Evolutionary conservation across 257 asterid species (phyloP), one percentile per base, ranked within the genome.

Genomic region (Solanum lycopersicoides): DNA sequence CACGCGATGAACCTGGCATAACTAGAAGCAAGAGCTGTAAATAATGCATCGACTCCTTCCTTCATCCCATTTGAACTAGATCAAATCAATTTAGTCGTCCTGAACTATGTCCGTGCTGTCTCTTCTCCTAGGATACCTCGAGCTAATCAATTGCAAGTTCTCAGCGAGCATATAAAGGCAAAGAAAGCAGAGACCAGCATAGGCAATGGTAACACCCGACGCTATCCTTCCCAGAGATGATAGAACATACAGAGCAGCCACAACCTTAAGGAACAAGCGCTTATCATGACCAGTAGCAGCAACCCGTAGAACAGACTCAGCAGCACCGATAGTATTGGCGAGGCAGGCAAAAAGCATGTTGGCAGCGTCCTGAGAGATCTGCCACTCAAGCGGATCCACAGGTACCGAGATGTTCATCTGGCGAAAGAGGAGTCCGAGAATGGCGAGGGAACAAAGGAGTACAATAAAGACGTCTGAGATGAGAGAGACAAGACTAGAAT

Each of bases 281-380:
- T 96, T 97, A 89, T 97, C 99, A 63, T 96, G 98, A 73, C 98
- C 99, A 86, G 99, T 96, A 89, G 99, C 99, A 89, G 99, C 98
- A 79, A 97, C 99, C 44, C 99, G 94, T 88, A 97, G 95, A 88
- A 97, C 99, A 25, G 99, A 96, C 92, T 97, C 99, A 84, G 99
- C 96, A 60, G 99, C 99, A 83, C 99, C 99, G 73, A 97, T 89
- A 30, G 98, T 97, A 89, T 97, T 97, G 82, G 99, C 99, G 86
- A 97, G 93, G 90, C 95, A 89, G 86, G 99, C 99, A 90, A 96
- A 94, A 89, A 94, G 86, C 28, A 94, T 89, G 44, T 94, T 93
- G 56, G 99, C 98, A 50, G 98, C 89, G 56, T 97, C 98, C 88
- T 95, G 99, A 9, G 98, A 94, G 90, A 97, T 95, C 97, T 97